These are phyloP conservation scores for Ploettnerulaceae sp. DNA, from an alignment of 2,329 filamentous ascomycete species.

Conservation along the genomic window DNA sequence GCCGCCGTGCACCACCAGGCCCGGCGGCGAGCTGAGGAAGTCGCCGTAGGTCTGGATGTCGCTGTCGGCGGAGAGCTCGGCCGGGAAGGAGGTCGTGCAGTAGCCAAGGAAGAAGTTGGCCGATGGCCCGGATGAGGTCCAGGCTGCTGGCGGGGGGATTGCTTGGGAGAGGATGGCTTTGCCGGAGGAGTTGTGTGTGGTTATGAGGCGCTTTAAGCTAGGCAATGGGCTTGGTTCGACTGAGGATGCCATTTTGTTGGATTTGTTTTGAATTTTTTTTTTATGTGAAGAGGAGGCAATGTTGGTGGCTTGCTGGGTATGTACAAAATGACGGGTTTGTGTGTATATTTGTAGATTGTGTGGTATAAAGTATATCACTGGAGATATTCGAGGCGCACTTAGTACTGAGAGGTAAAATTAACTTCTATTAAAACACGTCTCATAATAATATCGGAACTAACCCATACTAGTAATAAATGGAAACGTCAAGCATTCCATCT, in stretches of 20 bases:
- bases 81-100: constrained; percentile 22
- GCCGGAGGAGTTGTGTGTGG: constrained; percentile 18
- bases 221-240: constrained; percentile 16
- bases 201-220: constrained; percentile 25
- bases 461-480: too few species aligned
- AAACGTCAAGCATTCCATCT: too few species aligned
- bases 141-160: constrained; percentile 14
- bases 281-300: not conserved
- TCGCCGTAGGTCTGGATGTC: constrained; percentile 20
- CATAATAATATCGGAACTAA: too few species aligned
- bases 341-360: too few species aligned
- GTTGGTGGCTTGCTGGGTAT: too few species aligned
- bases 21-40: constrained; percentile 22
- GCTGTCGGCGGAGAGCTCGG: constrained; percentile 9
- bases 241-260: not conserved
- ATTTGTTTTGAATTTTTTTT: not conserved
- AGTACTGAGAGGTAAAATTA: too few species aligned
- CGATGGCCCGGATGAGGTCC: constrained; percentile 14
- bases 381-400: too few species aligned
- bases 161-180: constrained; percentile 22
- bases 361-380: too few species aligned
- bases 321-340: too few species aligned
- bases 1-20: constrained; percentile 17
- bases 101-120: constrained; percentile 29
- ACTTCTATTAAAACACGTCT: too few species aligned